These are phyloP conservation scores for Ganoderma sinense DNA, from an alignment of 1,284 basidiomycete species.

Conservation along the genomic window DNA sequence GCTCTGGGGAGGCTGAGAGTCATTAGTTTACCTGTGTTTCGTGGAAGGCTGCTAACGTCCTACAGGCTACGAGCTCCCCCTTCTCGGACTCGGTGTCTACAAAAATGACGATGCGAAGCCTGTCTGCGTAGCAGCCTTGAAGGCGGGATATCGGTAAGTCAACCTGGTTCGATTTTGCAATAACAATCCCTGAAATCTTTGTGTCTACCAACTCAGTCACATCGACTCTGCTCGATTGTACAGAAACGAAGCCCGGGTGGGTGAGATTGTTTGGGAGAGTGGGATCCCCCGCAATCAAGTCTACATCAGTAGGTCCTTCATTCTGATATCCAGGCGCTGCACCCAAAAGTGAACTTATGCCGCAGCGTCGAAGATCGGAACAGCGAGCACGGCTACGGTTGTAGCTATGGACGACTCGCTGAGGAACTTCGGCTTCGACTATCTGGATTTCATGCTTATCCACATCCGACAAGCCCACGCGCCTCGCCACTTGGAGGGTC, in stretches of 20 bases:
- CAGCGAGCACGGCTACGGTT: constrained; percentile 36
- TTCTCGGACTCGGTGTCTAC: constrained; percentile 84
- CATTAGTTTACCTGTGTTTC: neutral
- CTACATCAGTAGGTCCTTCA: constrained; percentile 65
- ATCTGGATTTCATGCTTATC: constrained; percentile 68
- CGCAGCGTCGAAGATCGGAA: constrained; percentile 32
- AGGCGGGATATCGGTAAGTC: constrained; percentile 75
- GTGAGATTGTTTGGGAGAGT: constrained; percentile 62
- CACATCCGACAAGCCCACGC: constrained; percentile 55
- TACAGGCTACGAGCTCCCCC: neutral
- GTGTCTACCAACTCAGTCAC: constrained; percentile 55
- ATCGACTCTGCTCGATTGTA: constrained; percentile 82
- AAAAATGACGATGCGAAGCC: constrained; percentile 67
- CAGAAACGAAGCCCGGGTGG: constrained; percentile 74
- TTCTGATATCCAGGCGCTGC: constrained; percentile 8
- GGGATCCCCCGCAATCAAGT: constrained; percentile 61
- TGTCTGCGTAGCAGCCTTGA: constrained; percentile 73
- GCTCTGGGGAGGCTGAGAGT: too few species aligned
- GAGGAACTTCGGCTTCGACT: constrained; percentile 36
- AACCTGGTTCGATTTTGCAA: too few species aligned
- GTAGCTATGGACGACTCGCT: constrained; percentile 31
- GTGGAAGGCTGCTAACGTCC: too few species aligned
- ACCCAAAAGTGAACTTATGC: too few species aligned
- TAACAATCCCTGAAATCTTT: neutral
- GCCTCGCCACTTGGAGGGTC: constrained; percentile 54